These are phyloP conservation scores for Rhizopus delemar DNA, from an alignment of 371 early-diverging fungal species.

Conservation along the genomic window DNA sequence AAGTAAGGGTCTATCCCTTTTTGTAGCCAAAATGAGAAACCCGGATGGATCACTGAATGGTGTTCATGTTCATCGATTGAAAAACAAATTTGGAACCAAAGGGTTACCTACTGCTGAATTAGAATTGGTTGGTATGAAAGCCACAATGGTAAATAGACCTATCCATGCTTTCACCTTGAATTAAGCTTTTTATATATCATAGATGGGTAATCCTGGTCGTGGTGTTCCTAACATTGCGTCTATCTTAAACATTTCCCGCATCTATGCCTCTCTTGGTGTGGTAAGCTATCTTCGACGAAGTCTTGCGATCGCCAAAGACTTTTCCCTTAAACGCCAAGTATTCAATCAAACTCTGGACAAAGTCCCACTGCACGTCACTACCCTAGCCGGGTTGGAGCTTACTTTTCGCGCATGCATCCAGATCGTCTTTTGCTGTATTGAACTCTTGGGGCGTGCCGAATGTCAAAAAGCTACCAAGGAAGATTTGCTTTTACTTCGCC, in stretches of 20 bases:
- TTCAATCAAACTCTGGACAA: conserved; percentile 15
- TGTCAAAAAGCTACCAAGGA: conserved; percentile 20
- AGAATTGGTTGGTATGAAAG: conserved; percentile 58
- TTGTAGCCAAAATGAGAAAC: conserved; percentile 57
- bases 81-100: conserved; percentile 70
- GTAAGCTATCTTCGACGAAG: conserved; percentile 49
- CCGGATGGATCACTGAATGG: conserved; percentile 60
- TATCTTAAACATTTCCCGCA: conserved; percentile 68
- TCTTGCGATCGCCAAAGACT: conserved; percentile 60
- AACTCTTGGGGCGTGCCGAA: conserved; percentile 61
- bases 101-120: conserved; percentile 76
- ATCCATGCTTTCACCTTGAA: neutral
- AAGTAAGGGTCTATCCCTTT: conserved; percentile 63
- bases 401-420: conserved; percentile 55
- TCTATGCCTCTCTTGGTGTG: conserved; percentile 60
- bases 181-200: neutral
- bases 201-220: conserved; percentile 45
- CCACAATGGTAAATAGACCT: conserved; percentile 39
- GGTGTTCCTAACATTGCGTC: conserved; percentile 66
- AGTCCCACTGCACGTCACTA: conserved; percentile 63
- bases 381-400: conserved; percentile 57
- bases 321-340: conserved; percentile 57
- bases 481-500: conserved; percentile 52
- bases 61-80: conserved; percentile 62
- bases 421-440: conserved; percentile 55